phyloP scores from a whole-genome alignment of 257 asterid species.

The Coffea eugenioides region DNA sequence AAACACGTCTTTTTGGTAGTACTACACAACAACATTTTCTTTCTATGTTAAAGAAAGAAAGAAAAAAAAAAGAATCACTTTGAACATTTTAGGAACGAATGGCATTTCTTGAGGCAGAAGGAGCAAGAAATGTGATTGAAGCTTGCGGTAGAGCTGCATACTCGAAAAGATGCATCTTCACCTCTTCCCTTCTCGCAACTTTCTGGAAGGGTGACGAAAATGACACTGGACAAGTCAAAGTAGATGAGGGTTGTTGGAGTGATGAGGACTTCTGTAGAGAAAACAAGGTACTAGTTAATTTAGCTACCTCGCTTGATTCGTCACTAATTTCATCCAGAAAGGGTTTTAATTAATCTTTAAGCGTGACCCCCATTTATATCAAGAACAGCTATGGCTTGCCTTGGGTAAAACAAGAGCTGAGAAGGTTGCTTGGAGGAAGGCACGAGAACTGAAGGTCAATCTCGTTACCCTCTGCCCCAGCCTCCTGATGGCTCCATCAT shows the following conservation, averaged over 20 bases:
- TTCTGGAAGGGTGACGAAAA: constrained; percentile 19
- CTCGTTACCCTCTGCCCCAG: constrained; percentile 34
- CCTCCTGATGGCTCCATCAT: constrained; percentile 36
- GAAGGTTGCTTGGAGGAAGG: constrained; percentile 31
- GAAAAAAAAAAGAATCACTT: background rate
- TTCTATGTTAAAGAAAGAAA: too few species aligned
- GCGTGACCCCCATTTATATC: background rate
- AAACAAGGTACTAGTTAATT: constrained; percentile 23
- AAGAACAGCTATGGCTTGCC: constrained; percentile 38
- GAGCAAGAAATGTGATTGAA: constrained; percentile 38
- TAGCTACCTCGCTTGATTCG: too few species aligned
- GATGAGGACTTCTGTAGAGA: constrained; percentile 34
- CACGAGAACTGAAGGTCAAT: constrained; percentile 32
- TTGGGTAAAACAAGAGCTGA: constrained; percentile 38
- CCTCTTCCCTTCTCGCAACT: constrained; percentile 37
- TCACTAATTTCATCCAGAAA: too few species aligned
- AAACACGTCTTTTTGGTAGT: background rate
- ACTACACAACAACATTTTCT: background rate
- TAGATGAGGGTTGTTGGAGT: constrained; percentile 35
- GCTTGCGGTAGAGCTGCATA: constrained; percentile 29
- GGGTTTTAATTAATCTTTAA: too few species aligned
- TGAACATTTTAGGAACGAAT: constrained; percentile 26
- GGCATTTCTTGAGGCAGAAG: constrained; percentile 37
- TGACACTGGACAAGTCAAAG: background rate
- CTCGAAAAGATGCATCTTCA: constrained; percentile 30